Conservation (phyloP, 1,284 basidiomycete species). For the Trametes sp. region DNA sequence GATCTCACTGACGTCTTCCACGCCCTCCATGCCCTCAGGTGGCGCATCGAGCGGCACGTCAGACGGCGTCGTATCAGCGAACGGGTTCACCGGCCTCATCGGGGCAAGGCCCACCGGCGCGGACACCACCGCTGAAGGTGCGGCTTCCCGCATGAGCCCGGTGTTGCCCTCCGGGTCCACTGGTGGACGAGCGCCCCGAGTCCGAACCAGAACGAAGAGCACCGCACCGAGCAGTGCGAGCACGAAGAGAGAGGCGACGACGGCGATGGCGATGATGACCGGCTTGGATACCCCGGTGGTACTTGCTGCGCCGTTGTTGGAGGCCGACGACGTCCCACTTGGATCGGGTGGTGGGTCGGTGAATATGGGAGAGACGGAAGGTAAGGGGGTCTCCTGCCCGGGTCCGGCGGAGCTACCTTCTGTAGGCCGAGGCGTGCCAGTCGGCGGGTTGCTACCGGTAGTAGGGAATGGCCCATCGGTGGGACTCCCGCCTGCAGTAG, state of each 20-base stretch:
- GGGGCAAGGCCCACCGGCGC: constrained; percentile 23
- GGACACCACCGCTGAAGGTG: constrained; percentile 22
- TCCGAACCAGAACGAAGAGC: constrained; percentile 30
- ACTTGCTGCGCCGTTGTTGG: constrained; percentile 2
- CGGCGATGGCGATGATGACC: constrained; percentile 39
- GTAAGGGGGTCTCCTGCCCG: not conserved
- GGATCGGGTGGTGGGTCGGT: not conserved
- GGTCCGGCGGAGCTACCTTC: not conserved
- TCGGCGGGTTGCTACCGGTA: not conserved
- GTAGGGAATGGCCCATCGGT: not conserved
- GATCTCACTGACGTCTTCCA: not conserved
- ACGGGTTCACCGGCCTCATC: constrained; percentile 30
- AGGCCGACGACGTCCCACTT: constrained; percentile 3
- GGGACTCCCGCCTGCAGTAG: not conserved
- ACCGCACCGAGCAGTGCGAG: constrained; percentile 34
- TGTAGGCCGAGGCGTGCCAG: not conserved
- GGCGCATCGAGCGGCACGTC: constrained; percentile 27
- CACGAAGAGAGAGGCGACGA: constrained; percentile 35
- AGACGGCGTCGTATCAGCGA: constrained; percentile 25
- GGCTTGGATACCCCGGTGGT: constrained; percentile 31
- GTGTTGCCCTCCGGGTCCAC: constrained; percentile 25
- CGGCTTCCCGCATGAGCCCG: constrained; percentile 25
- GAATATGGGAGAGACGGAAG: constrained; percentile 9
- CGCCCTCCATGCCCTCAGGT: not conserved
- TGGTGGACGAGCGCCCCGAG: constrained; percentile 13